phyloP scores from a whole-genome alignment of 306 rosid species.

The Vachellia pachyceras region DNA sequence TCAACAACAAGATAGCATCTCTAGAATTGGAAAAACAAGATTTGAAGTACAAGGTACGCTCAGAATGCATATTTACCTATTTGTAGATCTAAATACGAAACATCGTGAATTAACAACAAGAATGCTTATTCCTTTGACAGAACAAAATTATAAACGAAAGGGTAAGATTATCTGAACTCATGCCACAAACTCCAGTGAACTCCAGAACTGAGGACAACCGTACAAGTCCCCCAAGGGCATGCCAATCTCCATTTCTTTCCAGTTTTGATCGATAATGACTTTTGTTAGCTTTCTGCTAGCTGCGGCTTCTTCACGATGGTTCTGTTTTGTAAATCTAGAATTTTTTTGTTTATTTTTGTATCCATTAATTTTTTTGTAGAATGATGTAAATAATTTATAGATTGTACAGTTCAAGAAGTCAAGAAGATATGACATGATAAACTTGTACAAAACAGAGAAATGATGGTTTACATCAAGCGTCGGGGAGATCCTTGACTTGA shows the following conservation, averaged over 20 bases:
- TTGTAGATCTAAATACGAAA: not conserved
- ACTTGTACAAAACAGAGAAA: not conserved
- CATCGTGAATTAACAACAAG: constrained; percentile 2
- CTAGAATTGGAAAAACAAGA: constrained; percentile 76
- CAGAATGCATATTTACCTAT: not conserved
- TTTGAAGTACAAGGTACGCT: constrained; percentile 75
- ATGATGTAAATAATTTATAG: constrained; percentile 42
- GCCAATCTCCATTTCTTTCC: constrained; percentile 72
- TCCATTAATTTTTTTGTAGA: constrained; percentile 18
- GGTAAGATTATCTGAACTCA: constrained; percentile 62
- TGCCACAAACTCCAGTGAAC: constrained; percentile 67
- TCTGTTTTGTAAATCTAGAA: not conserved
- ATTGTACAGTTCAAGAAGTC: constrained; percentile 31
- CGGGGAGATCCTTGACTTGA: not conserved
- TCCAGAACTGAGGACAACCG: constrained; percentile 61
- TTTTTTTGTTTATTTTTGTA: constrained; percentile 10
- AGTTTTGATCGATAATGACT: constrained; percentile 71
- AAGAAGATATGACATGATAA: not conserved
- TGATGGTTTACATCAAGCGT: no score
- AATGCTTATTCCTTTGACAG: constrained; percentile 47
- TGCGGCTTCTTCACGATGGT: not conserved
- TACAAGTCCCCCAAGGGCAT: constrained; percentile 59
- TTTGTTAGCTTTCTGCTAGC: constrained; percentile 38
- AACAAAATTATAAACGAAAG: constrained; percentile 69
- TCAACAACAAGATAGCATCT: constrained; percentile 56